Conservation (phyloP, 352 stramenopile species). For the Phytophthora fragariae region DNA sequence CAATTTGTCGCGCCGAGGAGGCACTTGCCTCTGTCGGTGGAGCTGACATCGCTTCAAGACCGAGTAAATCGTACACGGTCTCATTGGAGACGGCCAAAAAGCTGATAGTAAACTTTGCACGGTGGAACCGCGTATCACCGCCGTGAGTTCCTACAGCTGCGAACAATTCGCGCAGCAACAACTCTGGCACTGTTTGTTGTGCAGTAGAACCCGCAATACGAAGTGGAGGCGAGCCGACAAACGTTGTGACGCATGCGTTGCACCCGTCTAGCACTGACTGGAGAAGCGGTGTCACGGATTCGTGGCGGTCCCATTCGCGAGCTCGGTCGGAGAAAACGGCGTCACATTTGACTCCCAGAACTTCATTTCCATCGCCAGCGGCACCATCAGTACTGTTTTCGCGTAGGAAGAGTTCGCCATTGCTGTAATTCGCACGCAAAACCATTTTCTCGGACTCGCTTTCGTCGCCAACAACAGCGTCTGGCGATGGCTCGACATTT, state of each 20-base stretch:
- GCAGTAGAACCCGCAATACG: slow-evolving; percentile 9
- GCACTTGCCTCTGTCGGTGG: slow-evolving; percentile 9
- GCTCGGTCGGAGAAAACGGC: slow-evolving; percentile 69
- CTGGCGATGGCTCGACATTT: slow-evolving; percentile 30
- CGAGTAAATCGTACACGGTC: slow-evolving; percentile 94
- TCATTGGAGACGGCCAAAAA: slow-evolving; percentile 96
- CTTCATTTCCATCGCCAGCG: slow-evolving; percentile 3
- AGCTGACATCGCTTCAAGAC: slow-evolving; percentile 40
- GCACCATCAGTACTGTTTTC: slow-evolving; percentile 8
- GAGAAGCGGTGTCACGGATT: slow-evolving; percentile 67
- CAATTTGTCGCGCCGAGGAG: slow-evolving; percentile 37
- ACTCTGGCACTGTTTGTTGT: slow-evolving; percentile 44
- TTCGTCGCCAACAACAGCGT: slow-evolving; percentile 6
- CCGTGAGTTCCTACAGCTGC: slow-evolving; percentile 40
- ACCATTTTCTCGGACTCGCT: slow-evolving; percentile 23
- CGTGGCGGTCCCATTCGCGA: slow-evolving; percentile 63
- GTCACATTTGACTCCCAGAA: slow-evolving; percentile 63
- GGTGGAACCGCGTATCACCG: slow-evolving; percentile 44
- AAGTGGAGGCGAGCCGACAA: slow-evolving; percentile 50
- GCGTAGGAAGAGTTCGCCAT: slow-evolving; percentile 57
- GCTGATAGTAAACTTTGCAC: slow-evolving; percentile 71
- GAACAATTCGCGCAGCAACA: slow-evolving; percentile 67
- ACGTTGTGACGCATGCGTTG: slow-evolving; percentile 75
- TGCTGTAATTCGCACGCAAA: slow-evolving; percentile 66
- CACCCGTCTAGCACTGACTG: slow-evolving; percentile 73